Evolutionary conservation across 352 stramenopile species (phyloP), one percentile per base, ranked within the genome.

Genomic region (Aphanomyces stellatus): DNA sequence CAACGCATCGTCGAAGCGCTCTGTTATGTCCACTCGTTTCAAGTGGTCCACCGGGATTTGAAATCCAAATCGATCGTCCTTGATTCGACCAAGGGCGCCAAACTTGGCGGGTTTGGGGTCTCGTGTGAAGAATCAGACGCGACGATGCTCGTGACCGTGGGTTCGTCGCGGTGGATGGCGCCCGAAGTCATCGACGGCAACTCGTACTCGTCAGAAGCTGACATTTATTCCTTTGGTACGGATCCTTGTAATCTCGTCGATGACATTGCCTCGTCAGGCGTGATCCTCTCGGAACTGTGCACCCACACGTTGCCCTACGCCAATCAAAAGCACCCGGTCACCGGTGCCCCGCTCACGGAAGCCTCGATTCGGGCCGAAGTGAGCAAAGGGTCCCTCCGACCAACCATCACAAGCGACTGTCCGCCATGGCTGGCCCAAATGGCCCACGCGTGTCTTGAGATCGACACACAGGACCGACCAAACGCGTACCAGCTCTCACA

Each of bases 61-160:
- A 43, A 49, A 4, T 53, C 17, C 30, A 28, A 34, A n/a, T 51
- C 24, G 7, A 53, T 63, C 24, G 17, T 63, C 13, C 19, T 63
- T 15, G 55, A 63, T 27, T 59, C 22, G 24, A 63, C 53, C 3
- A 63, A 63, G n/a, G 55, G 55, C 55, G 37, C 74, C n/a, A 88
- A 89, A 49, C 63, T 90, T 27, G 80, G 75, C 0, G 81, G 87
- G 67, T 90, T 90, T 71, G 79, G 79, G 0, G 65, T 71, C 10
- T 78, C 81, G 19, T 68, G 79, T 1, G 77, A 72, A 10, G 81
- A 72, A 2, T 59, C 71, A n/a, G 40, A 79, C 4, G 72, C 74
- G n/a, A 81, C 72, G 4, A 84, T 85, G 78, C 86, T 77, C 8
- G 56, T 65, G 1, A 69, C 69, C 0, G 73, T 85, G 0, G 79